Percentiles rank a stretch among this genome's conserved stretches.
Conservation (phyloP, 2,329 filamentous ascomycete species). For the Cladosporium sp. region DNA sequence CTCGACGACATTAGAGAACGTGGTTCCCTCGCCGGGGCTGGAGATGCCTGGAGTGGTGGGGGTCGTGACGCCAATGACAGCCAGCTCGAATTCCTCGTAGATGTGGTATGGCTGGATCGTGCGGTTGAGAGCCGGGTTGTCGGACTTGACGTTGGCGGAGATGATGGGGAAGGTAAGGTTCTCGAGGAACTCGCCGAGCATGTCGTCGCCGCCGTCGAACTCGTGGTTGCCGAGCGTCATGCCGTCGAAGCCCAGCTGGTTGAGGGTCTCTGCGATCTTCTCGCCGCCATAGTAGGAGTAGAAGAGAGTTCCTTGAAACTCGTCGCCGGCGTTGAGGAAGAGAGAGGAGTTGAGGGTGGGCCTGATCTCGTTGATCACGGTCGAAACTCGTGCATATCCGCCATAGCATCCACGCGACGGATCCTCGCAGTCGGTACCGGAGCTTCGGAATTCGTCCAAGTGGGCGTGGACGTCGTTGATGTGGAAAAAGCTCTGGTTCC, state of each 20-base stretch:
- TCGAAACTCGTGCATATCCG: slow-evolving; percentile 59
- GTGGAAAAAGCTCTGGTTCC: slow-evolving; percentile 52
- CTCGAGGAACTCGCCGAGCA: slow-evolving; percentile 54
- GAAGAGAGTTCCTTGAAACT: slow-evolving; percentile 64
- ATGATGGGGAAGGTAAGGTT: slow-evolving; percentile 61
- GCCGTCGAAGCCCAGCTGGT: slow-evolving; percentile 59
- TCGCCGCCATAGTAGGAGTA: slow-evolving; percentile 61
- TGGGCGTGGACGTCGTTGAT: slow-evolving; percentile 65
- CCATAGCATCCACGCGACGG: slow-evolving; percentile 55
- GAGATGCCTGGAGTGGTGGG: slow-evolving; percentile 54
- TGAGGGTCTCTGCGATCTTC: slow-evolving; percentile 62
- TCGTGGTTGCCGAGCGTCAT: slow-evolving; percentile 65
- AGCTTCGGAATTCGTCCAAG: slow-evolving; percentile 56
- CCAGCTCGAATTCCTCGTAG: slow-evolving; percentile 55
- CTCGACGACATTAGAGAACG: slow-evolving; percentile 51
- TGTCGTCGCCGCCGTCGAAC: slow-evolving; percentile 59
- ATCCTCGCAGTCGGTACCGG: slow-evolving; percentile 55
- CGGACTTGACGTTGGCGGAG: slow-evolving; percentile 57
- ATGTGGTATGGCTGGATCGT: slow-evolving; percentile 61
- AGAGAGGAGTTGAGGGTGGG: slow-evolving; percentile 55
- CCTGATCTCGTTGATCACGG: slow-evolving; percentile 51
- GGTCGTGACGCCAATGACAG: slow-evolving; percentile 60
- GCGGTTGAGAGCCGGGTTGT: slow-evolving; percentile 52
- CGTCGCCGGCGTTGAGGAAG: slow-evolving; percentile 61
- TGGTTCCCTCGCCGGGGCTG: slow-evolving; percentile 52